Evolutionary conservation across 2,329 filamentous ascomycete genomes (phyloP).

Genomic region (Nemania sp.): DNA sequence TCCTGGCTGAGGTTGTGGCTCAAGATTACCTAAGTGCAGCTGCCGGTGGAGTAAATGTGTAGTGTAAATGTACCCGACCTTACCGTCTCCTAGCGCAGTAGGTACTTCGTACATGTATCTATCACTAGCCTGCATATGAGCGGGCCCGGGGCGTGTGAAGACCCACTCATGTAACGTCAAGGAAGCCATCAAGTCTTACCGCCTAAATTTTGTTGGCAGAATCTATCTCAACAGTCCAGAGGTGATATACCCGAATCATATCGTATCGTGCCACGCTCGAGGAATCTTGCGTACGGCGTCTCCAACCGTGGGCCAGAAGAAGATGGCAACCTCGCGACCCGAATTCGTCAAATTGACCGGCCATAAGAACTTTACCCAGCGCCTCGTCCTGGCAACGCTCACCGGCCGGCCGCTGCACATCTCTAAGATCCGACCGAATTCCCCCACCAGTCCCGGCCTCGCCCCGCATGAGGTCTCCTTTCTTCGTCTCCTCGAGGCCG

Average conservation of each 20-base stretch:
- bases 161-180: neutral
- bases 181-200: constrained; percentile 28
- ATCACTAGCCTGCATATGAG: too few relatives aligned
- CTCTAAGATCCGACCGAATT: constrained; percentile 88
- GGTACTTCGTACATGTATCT: too few relatives aligned
- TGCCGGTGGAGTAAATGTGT: too few relatives aligned
- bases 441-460: constrained; percentile 84
- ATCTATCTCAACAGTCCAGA: constrained; percentile 30
- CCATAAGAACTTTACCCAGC: constrained; percentile 80
- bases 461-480: constrained; percentile 94
- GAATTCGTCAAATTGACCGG: constrained; percentile 77
- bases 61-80: too few relatives aligned
- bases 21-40: too few relatives aligned
- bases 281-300: constrained; percentile 4
- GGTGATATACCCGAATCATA: constrained; percentile 2
- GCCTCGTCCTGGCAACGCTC: constrained; percentile 86
- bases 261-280: neutral
- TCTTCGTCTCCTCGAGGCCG: constrained; percentile 86
- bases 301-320: constrained; percentile 17
- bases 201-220: constrained; percentile 42
- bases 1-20: too few relatives aligned
- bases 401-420: constrained; percentile 90
- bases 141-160: too few relatives aligned
- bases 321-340: constrained; percentile 44
- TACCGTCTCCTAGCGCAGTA: too few relatives aligned